Evolutionary conservation across 2,329 filamentous ascomycete genomes (phyloP), one percentile per base, ranked within the genome.

Genomic region (Fonsecaea multimorphosa): DNA sequence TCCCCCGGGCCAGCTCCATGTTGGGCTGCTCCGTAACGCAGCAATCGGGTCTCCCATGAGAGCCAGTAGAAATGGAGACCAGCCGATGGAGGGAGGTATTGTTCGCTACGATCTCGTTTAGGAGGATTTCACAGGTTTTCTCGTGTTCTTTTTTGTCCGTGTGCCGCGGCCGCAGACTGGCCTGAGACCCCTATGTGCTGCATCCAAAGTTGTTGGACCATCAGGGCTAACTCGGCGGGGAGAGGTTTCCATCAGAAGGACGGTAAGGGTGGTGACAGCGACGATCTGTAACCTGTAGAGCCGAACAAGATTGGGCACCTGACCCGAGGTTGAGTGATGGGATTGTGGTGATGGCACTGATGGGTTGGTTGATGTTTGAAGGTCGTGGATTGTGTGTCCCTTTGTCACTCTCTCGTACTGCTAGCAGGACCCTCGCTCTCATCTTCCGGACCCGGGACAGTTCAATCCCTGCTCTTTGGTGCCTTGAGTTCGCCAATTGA

Each of bases 21-120:
- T 52, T 36, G 29, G 34, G 19, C 58, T 51, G n/a, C n/a, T n/a
- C n/a, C n/a, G n/a, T n/a, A 60, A 29, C 46, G 44, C 29, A 60
- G 24, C 58, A 38, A 27, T 54, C n/a, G 40, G 24, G 27, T 16
- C 27, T 24, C 14, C 56, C 14, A 27, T 34, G 24, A 58, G 56
- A 49, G 56, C 44, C 44, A 49, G 44, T 49, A 49, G 44, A 4
- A 22, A 12, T 49, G 19, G 11, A 34, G 27, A 12, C 14, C 38
- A 49, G 38, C 56, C 56, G 27, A 49, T 27, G 56, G 56, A 34
- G 44, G 11, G 19, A 58, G 38, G 19, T 49, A 49, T 31, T 34
- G 56, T 44, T 31, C 36, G n/a, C 27, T 31, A 46, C 24, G 22
- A 31, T 49, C 56, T 58, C 22, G 14, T 32, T 34, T 19, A 58